phyloP scores from a whole-genome alignment of 805 yeast genomes.

The Grigorovia yakushimaensis region DNA sequence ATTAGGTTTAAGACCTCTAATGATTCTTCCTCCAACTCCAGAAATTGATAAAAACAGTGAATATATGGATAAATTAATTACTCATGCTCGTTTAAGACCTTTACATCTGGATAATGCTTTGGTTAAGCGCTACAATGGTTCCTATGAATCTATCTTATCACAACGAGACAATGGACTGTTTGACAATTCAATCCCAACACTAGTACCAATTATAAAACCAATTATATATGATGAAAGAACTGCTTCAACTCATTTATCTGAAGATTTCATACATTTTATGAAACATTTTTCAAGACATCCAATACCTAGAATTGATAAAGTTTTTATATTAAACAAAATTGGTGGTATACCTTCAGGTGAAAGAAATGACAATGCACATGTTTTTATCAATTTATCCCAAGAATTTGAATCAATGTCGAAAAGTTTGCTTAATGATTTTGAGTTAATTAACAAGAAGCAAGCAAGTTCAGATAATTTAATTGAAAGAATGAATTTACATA shows the following conservation, averaged over 20 bases:
- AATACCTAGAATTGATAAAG: constrained; percentile 54
- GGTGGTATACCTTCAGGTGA: constrained; percentile 93
- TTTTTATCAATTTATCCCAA: constrained; percentile 74
- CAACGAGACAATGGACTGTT: constrained; percentile 5
- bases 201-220: constrained; percentile 49
- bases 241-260: constrained; percentile 32
- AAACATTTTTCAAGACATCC: constrained; percentile 26
- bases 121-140: constrained; percentile 10
- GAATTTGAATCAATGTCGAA: constrained; percentile 36
- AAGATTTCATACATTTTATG: constrained; percentile 31
- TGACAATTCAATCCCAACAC: constrained; percentile 12
- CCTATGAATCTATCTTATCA: constrained; percentile 13
- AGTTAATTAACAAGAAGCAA: constrained; percentile 5
- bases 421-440: constrained; percentile 6
- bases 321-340: constrained; percentile 63
- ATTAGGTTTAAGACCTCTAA: constrained; percentile 63
- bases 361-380: constrained; percentile 73
- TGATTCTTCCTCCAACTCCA: constrained; percentile 39
- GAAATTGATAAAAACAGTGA: constrained; percentile 13
- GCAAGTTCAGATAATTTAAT: constrained; percentile 13
- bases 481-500: constrained; percentile 12
- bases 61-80: constrained; percentile 17
- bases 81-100: constrained; percentile 17
- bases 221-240: constrained; percentile 50
- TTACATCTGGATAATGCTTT: constrained; percentile 20